These are phyloP conservation scores for Trichoderma arundinaceum DNA, from an alignment of 2,329 filamentous ascomycete species.

Conservation along the genomic window DNA sequence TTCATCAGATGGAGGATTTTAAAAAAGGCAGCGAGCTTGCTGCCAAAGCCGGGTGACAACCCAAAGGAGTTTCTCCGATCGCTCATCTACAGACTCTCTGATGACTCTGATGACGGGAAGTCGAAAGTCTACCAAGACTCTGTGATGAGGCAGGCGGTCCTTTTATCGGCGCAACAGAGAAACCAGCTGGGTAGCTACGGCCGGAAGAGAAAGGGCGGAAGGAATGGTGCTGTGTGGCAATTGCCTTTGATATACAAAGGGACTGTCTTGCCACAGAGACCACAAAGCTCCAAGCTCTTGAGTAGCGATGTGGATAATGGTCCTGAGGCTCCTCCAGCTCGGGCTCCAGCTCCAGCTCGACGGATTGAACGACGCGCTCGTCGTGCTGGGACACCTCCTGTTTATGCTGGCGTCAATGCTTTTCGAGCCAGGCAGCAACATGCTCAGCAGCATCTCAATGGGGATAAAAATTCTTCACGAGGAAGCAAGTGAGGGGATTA, in stretches of 20 bases:
- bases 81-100: constrained; percentile 34
- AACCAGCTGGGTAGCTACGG: constrained; percentile 19
- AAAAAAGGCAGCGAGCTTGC: constrained; percentile 32
- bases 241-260: neutral
- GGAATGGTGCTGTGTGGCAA: neutral
- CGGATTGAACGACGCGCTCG: neutral
- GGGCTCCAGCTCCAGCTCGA: neutral
- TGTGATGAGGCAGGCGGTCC: constrained; percentile 40
- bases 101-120: neutral
- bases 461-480: neutral
- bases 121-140: constrained; percentile 37
- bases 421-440: constrained; percentile 35
- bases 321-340: neutral
- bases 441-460: neutral
- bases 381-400: neutral
- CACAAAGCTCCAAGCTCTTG: neutral
- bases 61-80: constrained; percentile 31
- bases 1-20: constrained; percentile 47
- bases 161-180: constrained; percentile 39
- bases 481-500: neutral
- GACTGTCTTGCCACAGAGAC: neutral
- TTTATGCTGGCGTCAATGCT: constrained; percentile 40
- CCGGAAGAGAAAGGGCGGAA: neutral
- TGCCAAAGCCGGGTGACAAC: constrained; percentile 25
- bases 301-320: neutral